Base-by-base conservation (phyloP, 2,329 filamentous ascomycete species). In the Onygenales sp. region DNA sequence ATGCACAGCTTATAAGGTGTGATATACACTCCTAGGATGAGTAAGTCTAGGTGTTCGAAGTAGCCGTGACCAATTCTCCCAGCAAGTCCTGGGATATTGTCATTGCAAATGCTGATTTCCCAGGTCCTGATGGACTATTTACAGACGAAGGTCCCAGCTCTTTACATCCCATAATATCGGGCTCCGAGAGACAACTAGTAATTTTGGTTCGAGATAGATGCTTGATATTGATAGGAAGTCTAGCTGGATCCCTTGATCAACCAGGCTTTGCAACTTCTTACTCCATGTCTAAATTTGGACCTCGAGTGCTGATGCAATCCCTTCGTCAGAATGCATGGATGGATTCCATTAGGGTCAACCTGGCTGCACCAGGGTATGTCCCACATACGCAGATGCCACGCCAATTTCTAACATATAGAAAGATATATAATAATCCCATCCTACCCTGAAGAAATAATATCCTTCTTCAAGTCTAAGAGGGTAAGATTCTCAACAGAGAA, bases 391-490 rank as follows among this genome's bases (percentile, higher is more conserved):
- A 10, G 9, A 27, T 27, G 5, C 21, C 21, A 27, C 21, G 21
- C 21, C 21, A 27, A 27, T 27, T 52, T n/a, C 54, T 58, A 36
- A 43, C 31, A 21, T 21, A 47, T 1, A 9, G 6, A 35, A 52
- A 55, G 52, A 31, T 48, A 48, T 39, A 54, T 56, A 38, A 38
- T 49, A 45, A 56, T 47, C 13, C 48, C 51, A 9, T 36, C 47
- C 5, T 36, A 51, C 17, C 13, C 33, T 9, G 44, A 47, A 38
- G 43, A 64, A 60, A 66, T 70, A 50, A 65, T 60, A 64, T 10
- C 72, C 67, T 2, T 67, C 13, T 69, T 75, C 53, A 72, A 72
- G 27, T 72, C 73, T 51, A 67, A 68, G 70, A 45, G 54, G 2
- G 36, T 58, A 21, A 54, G 56, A 47, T 54, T 56, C 44, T 48